phyloP scores from a whole-genome alignment of 2,329 filamentous ascomycete genomes.

The Calonectria honghensis region DNA sequence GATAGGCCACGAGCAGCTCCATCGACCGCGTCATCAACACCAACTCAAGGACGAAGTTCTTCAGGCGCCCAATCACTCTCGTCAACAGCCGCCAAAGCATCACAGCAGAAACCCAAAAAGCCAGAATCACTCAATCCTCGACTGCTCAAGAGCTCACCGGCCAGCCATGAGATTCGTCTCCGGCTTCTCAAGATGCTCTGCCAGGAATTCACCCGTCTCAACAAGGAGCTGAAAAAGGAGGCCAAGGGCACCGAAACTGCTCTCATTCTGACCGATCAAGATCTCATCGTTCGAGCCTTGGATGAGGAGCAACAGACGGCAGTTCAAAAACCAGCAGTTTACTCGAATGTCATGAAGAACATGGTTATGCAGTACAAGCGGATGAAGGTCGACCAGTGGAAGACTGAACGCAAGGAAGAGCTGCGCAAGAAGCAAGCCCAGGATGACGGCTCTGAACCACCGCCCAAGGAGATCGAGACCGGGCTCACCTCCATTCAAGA shows the following conservation, averaged over 20 bases:
- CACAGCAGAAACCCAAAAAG: slow-evolving; percentile 53
- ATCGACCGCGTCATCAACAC: slow-evolving; percentile 35
- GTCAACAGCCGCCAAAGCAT: slow-evolving; percentile 42
- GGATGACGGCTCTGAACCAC: slow-evolving; percentile 58
- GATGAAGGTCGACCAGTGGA: slow-evolving; percentile 84
- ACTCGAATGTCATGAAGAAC: slow-evolving; percentile 89
- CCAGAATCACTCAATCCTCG: slow-evolving; percentile 80
- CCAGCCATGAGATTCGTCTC: slow-evolving; percentile 73
- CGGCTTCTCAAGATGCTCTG: slow-evolving; percentile 79
- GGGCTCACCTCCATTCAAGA: slow-evolving; percentile 82
- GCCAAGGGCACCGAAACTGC: slow-evolving; percentile 68
- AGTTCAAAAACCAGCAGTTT: slow-evolving; percentile 80
- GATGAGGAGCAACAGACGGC: slow-evolving; percentile 88
- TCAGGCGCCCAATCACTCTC: slow-evolving; percentile 46
- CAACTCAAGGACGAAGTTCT: slow-evolving; percentile 33
- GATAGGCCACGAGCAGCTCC: slow-evolving; percentile 32
- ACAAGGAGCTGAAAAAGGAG: slow-evolving; percentile 75
- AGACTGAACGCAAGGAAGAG: slow-evolving; percentile 71
- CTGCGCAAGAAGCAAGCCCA: slow-evolving; percentile 56
- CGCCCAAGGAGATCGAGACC: slow-evolving; percentile 76
- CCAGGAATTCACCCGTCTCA: slow-evolving; percentile 79
- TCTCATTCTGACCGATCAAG: slow-evolving; percentile 77
- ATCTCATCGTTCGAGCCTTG: slow-evolving; percentile 80
- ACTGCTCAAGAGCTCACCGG: slow-evolving; percentile 75
- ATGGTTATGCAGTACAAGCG: slow-evolving; percentile 85